phyloP scores from a whole-genome alignment of 768 basidiomycete species.

The Holtermannia corniformis region DNA sequence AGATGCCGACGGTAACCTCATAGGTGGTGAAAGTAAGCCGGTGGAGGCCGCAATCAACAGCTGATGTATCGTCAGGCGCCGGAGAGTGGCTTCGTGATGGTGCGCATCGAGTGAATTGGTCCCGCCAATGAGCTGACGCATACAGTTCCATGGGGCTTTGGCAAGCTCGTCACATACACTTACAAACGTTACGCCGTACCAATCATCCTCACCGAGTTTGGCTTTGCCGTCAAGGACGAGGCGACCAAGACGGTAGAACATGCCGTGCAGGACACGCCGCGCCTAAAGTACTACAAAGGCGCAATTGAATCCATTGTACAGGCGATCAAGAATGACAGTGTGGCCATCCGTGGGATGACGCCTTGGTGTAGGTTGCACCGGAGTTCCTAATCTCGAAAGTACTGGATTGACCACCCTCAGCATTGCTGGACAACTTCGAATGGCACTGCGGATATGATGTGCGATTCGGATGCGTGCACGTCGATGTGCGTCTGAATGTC shows the following conservation, averaged over 20 bases:
- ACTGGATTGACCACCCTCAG: not conserved
- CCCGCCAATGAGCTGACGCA: not conserved
- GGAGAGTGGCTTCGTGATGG: conserved; percentile 16
- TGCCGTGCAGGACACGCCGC: conserved; percentile 15
- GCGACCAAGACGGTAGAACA: conserved; percentile 4
- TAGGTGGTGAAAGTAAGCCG: conserved; percentile 7
- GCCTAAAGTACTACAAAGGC: conserved; percentile 20
- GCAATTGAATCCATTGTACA: conserved; percentile 19
- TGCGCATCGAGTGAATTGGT: conserved; percentile 1
- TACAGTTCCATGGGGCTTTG: conserved; percentile 33
- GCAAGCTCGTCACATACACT: conserved; percentile 20
- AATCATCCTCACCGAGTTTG: conserved; percentile 28
- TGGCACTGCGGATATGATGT: conserved; percentile 10
- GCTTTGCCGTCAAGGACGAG: conserved; percentile 20
- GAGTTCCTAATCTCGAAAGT: not conserved
- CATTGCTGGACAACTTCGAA: conserved; percentile 10
- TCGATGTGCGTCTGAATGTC: not conserved
- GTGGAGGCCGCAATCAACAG: no score
- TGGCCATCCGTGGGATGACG: conserved; percentile 18
- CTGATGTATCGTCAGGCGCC: conserved; percentile 3
- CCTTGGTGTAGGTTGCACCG: conserved; percentile 23
- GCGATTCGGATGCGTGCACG: conserved; percentile 8
- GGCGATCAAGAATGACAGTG: conserved; percentile 20
- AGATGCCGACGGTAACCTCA: conserved; percentile 10
- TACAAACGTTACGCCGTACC: conserved; percentile 15